Percentiles rank a stretch among this genome's conserved stretches.
Conservation (phyloP, 441 rosid species). For the Monsonia emarginata region DNA sequence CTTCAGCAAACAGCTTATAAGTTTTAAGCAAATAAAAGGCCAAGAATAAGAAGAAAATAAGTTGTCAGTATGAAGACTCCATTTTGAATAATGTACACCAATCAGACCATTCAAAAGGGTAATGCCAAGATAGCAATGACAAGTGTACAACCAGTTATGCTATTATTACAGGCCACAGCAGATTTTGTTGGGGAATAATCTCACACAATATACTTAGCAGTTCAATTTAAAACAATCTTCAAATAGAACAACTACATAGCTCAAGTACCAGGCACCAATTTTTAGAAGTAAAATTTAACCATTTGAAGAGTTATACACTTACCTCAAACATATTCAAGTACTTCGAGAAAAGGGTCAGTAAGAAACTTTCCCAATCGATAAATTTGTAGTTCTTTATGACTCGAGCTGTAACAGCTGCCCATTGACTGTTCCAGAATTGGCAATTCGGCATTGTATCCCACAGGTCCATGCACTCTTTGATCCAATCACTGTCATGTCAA, state of each 20-base stretch:
- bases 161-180: background rate
- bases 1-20: background rate
- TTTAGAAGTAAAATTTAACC: background rate
- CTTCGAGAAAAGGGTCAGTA: slow-evolving; percentile 68
- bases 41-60: slow-evolving; percentile 1
- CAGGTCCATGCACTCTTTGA: slow-evolving; percentile 49
- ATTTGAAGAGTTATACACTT: slow-evolving; percentile 23
- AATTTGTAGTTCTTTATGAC: slow-evolving; percentile 68
- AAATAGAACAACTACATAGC: background rate
- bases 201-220: background rate
- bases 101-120: background rate
- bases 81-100: background rate
- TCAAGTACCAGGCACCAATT: background rate
- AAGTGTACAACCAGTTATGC: background rate
- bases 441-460: slow-evolving; percentile 97
- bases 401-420: slow-evolving; percentile 85
- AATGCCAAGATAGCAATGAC: slow-evolving; percentile 1
- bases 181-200: background rate
- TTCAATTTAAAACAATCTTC: background rate
- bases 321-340: slow-evolving; percentile 98
- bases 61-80: background rate
- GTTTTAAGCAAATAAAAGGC: too few species aligned
- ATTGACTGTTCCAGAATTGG: slow-evolving; percentile 97
- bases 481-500: slow-evolving; percentile 63
- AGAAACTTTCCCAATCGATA: slow-evolving; percentile 75